A percentile compares a stretch with the other conserved stretches of the same genome.
Conservation (phyloP, 169 alveolate genomes). For the Condylostoma magnum region DNA sequence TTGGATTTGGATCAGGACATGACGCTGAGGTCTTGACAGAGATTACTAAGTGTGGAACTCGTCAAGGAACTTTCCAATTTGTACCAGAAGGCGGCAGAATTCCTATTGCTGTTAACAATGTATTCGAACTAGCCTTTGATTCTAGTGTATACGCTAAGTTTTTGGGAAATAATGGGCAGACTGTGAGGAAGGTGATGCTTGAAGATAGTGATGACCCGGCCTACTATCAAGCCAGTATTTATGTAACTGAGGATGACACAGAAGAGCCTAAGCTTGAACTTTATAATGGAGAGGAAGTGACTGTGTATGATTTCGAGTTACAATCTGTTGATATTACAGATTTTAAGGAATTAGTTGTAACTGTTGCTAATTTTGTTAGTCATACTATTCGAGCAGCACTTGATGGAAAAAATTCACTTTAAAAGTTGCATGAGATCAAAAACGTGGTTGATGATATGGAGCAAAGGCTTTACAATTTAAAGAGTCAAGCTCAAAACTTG, state of each 20-base stretch:
- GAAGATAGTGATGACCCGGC: conserved; percentile 4
- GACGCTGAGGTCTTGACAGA: conserved; percentile 17
- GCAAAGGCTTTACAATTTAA: not conserved
- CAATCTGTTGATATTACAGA: conserved; percentile 1
- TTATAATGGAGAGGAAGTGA: not conserved
- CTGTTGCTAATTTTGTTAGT: conserved; percentile 23
- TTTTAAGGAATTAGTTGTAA: conserved; percentile 16
- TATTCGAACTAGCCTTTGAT: conserved; percentile 17
- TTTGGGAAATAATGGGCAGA: not conserved
- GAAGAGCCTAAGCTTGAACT: conserved; percentile 29
- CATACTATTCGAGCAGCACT: not conserved
- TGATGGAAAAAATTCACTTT: conserved; percentile 13
- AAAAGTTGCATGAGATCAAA: conserved; percentile 5
- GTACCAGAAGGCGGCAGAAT: conserved; percentile 31
- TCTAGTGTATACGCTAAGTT: conserved; percentile 17
- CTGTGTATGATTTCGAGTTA: conserved; percentile 3
- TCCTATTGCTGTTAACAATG: conserved; percentile 29
- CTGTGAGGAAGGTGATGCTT: not conserved
- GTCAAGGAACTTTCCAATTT: conserved; percentile 28
- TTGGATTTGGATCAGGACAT: conserved; percentile 24
- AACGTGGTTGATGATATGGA: conserved; percentile 27
- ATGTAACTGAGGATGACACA: conserved; percentile 18
- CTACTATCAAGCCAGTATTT: not conserved
- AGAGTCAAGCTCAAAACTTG: not conserved
- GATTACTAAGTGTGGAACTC: conserved; percentile 16